Conservation (phyloP, 768 basidiomycete species). For the Zangia roseola region DNA sequence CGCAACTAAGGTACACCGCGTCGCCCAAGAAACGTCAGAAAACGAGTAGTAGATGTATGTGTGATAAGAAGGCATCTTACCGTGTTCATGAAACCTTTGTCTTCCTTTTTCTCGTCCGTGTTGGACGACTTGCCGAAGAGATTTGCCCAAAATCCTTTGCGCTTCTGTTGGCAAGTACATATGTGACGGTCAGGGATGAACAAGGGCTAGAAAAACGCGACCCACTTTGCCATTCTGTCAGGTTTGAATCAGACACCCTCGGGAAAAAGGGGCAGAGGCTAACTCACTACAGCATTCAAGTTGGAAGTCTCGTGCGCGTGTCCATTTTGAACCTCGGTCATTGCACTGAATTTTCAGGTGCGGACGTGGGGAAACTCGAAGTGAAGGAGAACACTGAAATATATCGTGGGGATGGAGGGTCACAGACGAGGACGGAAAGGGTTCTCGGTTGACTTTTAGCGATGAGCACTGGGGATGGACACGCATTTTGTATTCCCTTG, state of each 20-base stretch:
- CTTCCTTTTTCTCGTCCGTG: neutral
- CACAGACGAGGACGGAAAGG: too few relatives aligned
- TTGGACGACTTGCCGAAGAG: slow-evolving; percentile 2
- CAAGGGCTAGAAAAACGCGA: neutral
- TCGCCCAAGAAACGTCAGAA: too few relatives aligned
- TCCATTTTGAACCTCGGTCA: slow-evolving; percentile 1
- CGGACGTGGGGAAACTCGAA: neutral
- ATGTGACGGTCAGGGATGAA: neutral
- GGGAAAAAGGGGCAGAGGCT: neutral
- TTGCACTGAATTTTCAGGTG: neutral
- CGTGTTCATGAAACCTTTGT: slow-evolving; percentile 8
- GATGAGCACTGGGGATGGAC: too few relatives aligned
- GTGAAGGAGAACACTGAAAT: neutral
- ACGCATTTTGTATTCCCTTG: too few relatives aligned
- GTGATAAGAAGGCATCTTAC: neutral
- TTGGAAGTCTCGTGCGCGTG: neutral
- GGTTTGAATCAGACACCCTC: neutral
- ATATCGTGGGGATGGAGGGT: slow-evolving; percentile 1
- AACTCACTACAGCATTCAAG: slow-evolving; percentile 7
- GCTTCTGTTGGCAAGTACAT: slow-evolving; percentile 6
- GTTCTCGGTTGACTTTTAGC: neutral
- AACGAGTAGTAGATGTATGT: neutral
- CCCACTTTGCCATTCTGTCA: slow-evolving; percentile 11
- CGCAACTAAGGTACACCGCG: too few relatives aligned
- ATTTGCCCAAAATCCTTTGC: slow-evolving; percentile 18